A percentile compares a stretch with the other conserved stretches of the same genome.
Conservation (phyloP, 768 basidiomycete species). For the Tylopilus intermedius region DNA sequence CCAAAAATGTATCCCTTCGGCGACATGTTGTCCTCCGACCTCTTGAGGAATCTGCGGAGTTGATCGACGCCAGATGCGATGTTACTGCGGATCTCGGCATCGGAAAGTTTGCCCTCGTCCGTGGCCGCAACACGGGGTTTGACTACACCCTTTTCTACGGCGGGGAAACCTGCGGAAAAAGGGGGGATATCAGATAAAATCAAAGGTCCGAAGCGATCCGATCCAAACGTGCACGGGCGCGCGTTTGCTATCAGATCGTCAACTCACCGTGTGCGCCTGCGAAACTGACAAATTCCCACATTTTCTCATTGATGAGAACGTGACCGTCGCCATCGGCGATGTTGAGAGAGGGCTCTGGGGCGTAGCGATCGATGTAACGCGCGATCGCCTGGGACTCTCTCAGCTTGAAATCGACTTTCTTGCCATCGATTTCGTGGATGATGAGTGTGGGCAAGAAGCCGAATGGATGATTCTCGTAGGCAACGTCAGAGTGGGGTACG, state of each 20-base stretch:
- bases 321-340: slow-evolving; percentile 20
- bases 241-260: not conserved
- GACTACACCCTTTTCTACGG: slow-evolving; percentile 29
- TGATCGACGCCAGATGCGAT: slow-evolving; percentile 17
- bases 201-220: not conserved
- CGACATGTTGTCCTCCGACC: slow-evolving; percentile 22
- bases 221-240: not conserved
- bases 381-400: slow-evolving; percentile 28
- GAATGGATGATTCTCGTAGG: slow-evolving; percentile 28
- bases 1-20: slow-evolving; percentile 29
- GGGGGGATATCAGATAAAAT: not conserved
- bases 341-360: slow-evolving; percentile 24
- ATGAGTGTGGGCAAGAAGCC: slow-evolving; percentile 31
- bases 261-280: slow-evolving; percentile 21
- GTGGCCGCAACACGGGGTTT: slow-evolving; percentile 28
- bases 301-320: slow-evolving; percentile 22
- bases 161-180: slow-evolving; percentile 21
- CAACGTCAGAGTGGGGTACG: slow-evolving; percentile 26
- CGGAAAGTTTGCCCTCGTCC: slow-evolving; percentile 21
- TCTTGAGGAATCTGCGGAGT: slow-evolving; percentile 15
- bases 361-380: slow-evolving; percentile 27
- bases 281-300: slow-evolving; percentile 33
- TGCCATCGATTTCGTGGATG: slow-evolving; percentile 25
- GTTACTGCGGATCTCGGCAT: slow-evolving; percentile 18
- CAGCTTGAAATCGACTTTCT: slow-evolving; percentile 21